Conservation (phyloP, 2,329 filamentous ascomycete species). For the Monilinia aucupariae region DNA sequence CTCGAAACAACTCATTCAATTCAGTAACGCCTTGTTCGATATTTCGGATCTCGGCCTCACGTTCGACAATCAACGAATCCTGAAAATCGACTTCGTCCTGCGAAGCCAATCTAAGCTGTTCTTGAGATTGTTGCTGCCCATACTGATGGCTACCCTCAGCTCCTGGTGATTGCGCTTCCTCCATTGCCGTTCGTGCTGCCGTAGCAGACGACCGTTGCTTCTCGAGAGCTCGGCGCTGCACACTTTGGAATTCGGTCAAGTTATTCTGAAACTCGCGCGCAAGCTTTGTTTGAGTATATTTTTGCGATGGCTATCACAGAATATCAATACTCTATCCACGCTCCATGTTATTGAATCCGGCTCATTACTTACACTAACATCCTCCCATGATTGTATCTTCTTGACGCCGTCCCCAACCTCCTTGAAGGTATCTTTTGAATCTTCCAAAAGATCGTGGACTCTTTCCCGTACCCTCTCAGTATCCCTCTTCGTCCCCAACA, state of each 20-base stretch:
- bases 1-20: conserved; percentile 91
- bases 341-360: conserved; percentile 16
- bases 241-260: conserved; percentile 81
- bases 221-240: conserved; percentile 87
- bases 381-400: conserved; percentile 81
- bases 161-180: conserved; percentile 46
- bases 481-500: conserved; percentile 85
- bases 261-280: conserved; percentile 88
- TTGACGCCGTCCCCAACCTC: conserved; percentile 91
- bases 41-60: conserved; percentile 92
- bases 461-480: conserved; percentile 86
- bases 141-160: conserved; percentile 36
- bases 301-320: conserved; percentile 70
- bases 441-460: conserved; percentile 80
- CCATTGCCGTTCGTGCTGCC: conserved; percentile 75
- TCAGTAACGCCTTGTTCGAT: conserved; percentile 96
- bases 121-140: conserved; percentile 60
- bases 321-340: conserved; percentile 18
- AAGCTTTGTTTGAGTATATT: conserved; percentile 92
- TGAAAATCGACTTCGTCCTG: conserved; percentile 98
- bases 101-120: conserved; percentile 74
- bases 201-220: conserved; percentile 84
- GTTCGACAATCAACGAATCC: conserved; percentile 89
- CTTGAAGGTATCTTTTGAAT: conserved; percentile 81
- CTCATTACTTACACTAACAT: conserved; percentile 59